Conservation (phyloP, 495 filamentous ascomycete species). For the Oleoguttula mirabilis region DNA sequence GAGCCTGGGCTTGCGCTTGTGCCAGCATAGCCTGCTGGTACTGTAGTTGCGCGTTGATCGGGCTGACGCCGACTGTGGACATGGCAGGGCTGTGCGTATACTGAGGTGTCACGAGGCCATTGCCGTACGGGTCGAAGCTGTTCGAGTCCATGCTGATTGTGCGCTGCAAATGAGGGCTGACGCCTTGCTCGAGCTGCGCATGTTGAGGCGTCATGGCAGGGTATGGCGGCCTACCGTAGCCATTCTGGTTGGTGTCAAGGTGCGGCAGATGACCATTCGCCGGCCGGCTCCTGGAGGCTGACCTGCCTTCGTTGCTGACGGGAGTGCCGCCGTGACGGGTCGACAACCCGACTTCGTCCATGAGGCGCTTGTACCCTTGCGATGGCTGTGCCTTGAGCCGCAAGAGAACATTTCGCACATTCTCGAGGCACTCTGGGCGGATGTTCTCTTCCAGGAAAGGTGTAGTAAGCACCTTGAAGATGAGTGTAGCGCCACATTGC, state of each 20-base stretch:
- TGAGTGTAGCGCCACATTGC: constrained; percentile 83
- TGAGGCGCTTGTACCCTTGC: constrained; percentile 94
- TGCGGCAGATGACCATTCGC: constrained; percentile 29
- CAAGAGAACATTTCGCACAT: constrained; percentile 76
- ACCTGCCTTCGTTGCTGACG: constrained; percentile 23
- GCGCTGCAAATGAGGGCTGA: constrained; percentile 33
- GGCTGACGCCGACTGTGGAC: constrained; percentile 34
- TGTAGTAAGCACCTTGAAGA: constrained; percentile 96
- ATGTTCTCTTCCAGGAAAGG: constrained; percentile 94
- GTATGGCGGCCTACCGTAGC: constrained; percentile 27
- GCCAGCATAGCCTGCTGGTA: constrained; percentile 48
- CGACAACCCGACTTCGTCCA: constrained; percentile 90
- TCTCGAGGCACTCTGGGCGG: constrained; percentile 75
- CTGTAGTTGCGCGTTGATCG: constrained; percentile 43
- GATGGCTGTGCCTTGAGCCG: constrained; percentile 84
- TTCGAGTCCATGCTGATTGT: constrained; percentile 46
- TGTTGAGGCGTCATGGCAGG: constrained; percentile 31
- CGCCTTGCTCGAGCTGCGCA: constrained; percentile 31
- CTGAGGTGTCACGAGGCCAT: constrained; percentile 39
- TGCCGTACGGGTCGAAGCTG: constrained; percentile 41
- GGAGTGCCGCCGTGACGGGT: constrained; percentile 39
- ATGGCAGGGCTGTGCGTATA: constrained; percentile 33
- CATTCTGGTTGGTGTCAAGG: constrained; percentile 18
- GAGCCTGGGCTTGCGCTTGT: constrained; percentile 27
- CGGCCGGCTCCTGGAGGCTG: constrained; percentile 42